Evolutionary conservation across 2,329 filamentous ascomycete genomes (phyloP).

Genomic region (Dothidotthia symphoricarpi): DNA sequence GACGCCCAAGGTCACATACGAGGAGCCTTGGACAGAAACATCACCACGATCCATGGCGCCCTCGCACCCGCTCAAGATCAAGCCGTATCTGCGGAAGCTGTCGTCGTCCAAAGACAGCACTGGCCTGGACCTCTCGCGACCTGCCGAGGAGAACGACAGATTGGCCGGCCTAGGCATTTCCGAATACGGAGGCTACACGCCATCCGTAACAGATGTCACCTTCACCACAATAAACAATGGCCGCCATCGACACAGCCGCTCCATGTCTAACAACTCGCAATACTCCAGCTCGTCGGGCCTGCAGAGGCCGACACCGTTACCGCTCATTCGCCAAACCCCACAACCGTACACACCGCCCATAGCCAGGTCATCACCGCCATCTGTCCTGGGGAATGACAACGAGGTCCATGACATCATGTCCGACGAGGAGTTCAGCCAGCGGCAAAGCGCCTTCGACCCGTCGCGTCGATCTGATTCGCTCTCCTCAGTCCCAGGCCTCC

Average conservation of each 20-base stretch:
- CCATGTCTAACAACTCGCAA: slow-evolving; percentile 56
- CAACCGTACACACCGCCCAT: slow-evolving; percentile 55
- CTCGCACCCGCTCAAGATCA: slow-evolving; percentile 47
- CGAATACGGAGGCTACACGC: slow-evolving; percentile 44
- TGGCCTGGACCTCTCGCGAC: slow-evolving; percentile 56
- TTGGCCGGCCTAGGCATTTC: slow-evolving; percentile 55
- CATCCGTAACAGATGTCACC: slow-evolving; percentile 46
- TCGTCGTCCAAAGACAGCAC: slow-evolving; percentile 51
- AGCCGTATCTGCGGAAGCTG: slow-evolving; percentile 56
- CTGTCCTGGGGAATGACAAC: slow-evolving; percentile 47
- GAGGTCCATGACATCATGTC: slow-evolving; percentile 47
- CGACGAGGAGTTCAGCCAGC: slow-evolving; percentile 47
- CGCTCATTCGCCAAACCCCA: slow-evolving; percentile 57
- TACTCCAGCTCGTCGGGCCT: slow-evolving; percentile 52
- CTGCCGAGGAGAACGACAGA: slow-evolving; percentile 55
- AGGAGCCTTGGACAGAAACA: slow-evolving; percentile 35
- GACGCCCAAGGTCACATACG: slow-evolving; percentile 32
- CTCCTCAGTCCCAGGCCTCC: slow-evolving; percentile 43
- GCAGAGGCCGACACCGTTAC: slow-evolving; percentile 51
- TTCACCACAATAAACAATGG: slow-evolving; percentile 41
- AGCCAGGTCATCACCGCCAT: slow-evolving; percentile 51
- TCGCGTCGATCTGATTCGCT: slow-evolving; percentile 47
- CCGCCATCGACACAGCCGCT: slow-evolving; percentile 50
- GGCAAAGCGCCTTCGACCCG: slow-evolving; percentile 40
- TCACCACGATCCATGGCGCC: slow-evolving; percentile 23